Evolutionary conservation across 352 stramenopile species (phyloP), one percentile per base, ranked within the genome.

Genomic region (Phytophthora citrophthora): DNA sequence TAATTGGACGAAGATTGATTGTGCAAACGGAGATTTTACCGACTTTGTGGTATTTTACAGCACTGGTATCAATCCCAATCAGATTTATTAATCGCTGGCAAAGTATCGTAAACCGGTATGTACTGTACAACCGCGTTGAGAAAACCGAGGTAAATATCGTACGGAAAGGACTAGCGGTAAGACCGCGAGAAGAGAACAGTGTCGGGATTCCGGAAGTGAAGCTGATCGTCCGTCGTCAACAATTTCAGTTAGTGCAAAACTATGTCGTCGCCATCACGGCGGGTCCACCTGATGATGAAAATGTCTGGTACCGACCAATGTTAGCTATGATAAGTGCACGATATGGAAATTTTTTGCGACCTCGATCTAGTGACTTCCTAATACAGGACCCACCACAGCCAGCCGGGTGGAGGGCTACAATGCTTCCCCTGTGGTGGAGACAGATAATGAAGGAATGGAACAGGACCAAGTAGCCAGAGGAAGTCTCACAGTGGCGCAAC

Each of bases 1-100:
- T 61, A 39, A 18, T 38, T 3, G 53, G 53, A 15, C 15, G 53
- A 10, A 11, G 36, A 29, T n/a, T 61, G 15, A 41, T 61, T 29
- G 53, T 50, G 3, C 53, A 61, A 45, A 39, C 53, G 6, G 16
- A 47, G 39, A 36, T 60, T 27, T 16, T 53, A 24, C 52, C 53
- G 2, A 23, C 29, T 3, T 2, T 60, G 1, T 60, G 41, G 41
- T 41, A 61, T 26, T 44, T 40, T 6, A 40, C 34, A 6, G 15
- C 34, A 5, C 11, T 16, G 3, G 15, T 7, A 16, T 15, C 15
- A 15, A 40, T 40, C 5, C 34, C 34, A 7, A 16, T 15, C 12
- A 15, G 34, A 5, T 40, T 40, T 16, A 15, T 40, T 40, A 16
- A 15, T 6, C 34, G 34, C 4, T 40, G 34, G 34, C 34, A 40